Percentiles rank a stretch among this genome's conserved stretches.
These are phyloP conservation scores for Leishmania major DNA, from an alignment of 208 protist species.

Conservation along the genomic window DNA sequence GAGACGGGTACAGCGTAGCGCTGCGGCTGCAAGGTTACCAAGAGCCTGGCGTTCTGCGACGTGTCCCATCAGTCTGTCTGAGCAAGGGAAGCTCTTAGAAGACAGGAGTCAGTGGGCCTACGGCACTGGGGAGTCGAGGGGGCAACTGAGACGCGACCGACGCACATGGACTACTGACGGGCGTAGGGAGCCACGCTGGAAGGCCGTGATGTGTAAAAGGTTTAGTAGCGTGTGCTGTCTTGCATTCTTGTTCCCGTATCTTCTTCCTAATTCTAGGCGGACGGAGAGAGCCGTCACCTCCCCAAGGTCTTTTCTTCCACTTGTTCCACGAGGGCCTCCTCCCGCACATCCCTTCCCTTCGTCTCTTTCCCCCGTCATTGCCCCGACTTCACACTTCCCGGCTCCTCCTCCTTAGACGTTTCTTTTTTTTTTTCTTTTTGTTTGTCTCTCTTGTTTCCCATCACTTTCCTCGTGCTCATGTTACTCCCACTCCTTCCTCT, in stretches of 20 bases:
- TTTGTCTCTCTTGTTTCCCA: not conserved
- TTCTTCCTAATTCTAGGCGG: not conserved
- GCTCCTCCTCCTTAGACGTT: not conserved
- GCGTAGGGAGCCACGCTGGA: not conserved
- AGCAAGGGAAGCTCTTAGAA: not conserved
- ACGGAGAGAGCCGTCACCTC: not conserved
- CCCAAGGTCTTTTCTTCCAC: not conserved
- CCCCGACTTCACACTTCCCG: not conserved
- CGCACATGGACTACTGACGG: not conserved
- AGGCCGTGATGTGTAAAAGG: not conserved
- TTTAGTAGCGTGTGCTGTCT: not conserved
- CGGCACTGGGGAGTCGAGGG: not conserved
- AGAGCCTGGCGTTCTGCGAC: not conserved
- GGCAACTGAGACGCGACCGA: not conserved
- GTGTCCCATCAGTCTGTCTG: not conserved
- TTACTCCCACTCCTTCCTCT: not conserved
- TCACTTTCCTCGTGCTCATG: not conserved
- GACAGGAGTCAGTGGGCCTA: not conserved
- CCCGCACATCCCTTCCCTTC: constrained; percentile 11
- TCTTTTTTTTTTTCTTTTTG: not conserved
- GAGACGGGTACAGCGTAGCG: not conserved
- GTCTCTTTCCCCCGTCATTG: not conserved
- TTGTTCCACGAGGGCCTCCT: not conserved
- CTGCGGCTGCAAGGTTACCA: not conserved
- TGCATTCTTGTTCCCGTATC: not conserved